Percentiles rank a stretch among this genome's conserved stretches.
These are phyloP conservation scores for Spizellomyces punctatus DNA, from an alignment of 192 early-diverging fungal species.

Conservation along the genomic window DNA sequence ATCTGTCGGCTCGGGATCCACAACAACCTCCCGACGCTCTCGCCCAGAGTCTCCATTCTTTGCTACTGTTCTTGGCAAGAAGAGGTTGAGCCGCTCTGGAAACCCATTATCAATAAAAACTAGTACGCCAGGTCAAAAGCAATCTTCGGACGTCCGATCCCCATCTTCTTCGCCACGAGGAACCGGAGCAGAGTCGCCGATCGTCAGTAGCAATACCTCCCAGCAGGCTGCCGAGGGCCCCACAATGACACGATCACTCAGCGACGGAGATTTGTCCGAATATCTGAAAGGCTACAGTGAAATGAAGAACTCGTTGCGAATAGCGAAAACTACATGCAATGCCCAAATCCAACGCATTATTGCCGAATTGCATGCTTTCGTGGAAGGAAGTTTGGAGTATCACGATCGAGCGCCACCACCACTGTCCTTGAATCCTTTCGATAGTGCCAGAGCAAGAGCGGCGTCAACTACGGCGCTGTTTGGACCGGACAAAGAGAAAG, in stretches of 20 bases:
- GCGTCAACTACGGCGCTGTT: slow-evolving; percentile 1
- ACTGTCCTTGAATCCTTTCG: background rate
- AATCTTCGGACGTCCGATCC: background rate
- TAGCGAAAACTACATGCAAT: slow-evolving; percentile 61
- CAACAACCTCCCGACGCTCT: slow-evolving; percentile 29
- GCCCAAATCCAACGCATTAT: slow-evolving; percentile 65
- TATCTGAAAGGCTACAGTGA: slow-evolving; percentile 58
- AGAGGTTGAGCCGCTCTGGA: slow-evolving; percentile 20
- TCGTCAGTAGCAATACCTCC: background rate
- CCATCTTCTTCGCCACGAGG: background rate
- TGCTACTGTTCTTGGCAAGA: slow-evolving; percentile 17
- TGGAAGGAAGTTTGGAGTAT: slow-evolving; percentile 57
- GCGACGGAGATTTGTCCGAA: slow-evolving; percentile 50
- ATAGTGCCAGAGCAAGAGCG: slow-evolving; percentile 3
- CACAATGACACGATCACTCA: slow-evolving; percentile 38
- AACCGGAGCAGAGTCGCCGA: background rate
- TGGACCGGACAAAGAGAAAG: slow-evolving; percentile 20
- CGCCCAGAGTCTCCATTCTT: slow-evolving; percentile 10
- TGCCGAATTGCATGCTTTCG: slow-evolving; percentile 65
- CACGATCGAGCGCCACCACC: slow-evolving; percentile 14
- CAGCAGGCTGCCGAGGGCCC: background rate
- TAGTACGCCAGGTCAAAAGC: background rate
- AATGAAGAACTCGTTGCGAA: slow-evolving; percentile 43
- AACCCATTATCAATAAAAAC: slow-evolving; percentile 22
- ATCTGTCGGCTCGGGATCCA: slow-evolving; percentile 25